These are phyloP conservation scores for Cucurbita pepo DNA, from an alignment of 306 rosid species.

Conservation along the genomic window DNA sequence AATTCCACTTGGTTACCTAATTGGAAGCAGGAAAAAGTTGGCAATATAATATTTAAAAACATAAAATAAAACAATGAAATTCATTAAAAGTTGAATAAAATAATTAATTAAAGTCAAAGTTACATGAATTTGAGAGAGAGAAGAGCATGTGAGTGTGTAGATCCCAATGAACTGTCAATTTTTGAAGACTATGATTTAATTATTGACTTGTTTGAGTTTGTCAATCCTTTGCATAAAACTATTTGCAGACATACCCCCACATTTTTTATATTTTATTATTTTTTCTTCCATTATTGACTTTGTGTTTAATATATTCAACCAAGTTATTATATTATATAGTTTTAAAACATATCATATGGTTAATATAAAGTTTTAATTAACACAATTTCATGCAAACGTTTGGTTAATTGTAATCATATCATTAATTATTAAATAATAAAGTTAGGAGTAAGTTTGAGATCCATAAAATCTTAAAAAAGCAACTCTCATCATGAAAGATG, in stretches of 20 bases:
- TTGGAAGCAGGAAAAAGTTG: background rate
- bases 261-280: background rate
- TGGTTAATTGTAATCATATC: background rate
- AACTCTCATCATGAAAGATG: background rate
- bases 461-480: conserved; percentile 1
- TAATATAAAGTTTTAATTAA: no score
- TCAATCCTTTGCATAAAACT: background rate
- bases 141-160: background rate
- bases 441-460: conserved; percentile 3
- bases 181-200: background rate
- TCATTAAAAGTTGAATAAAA: background rate
- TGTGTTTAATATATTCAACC: no score
- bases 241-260: background rate
- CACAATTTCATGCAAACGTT: background rate
- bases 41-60: background rate
- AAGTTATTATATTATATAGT: background rate
- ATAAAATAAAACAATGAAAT: background rate
- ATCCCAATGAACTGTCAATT: conserved; percentile 7
- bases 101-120: background rate
- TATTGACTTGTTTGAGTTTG: background rate
- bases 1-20: background rate
- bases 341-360: background rate
- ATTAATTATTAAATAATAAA: background rate
- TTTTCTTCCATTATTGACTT: no score
- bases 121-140: background rate